These are phyloP conservation scores for Pontederia paniculata DNA, from an alignment of 176 grass and related monocot species.

Conservation along the genomic window DNA sequence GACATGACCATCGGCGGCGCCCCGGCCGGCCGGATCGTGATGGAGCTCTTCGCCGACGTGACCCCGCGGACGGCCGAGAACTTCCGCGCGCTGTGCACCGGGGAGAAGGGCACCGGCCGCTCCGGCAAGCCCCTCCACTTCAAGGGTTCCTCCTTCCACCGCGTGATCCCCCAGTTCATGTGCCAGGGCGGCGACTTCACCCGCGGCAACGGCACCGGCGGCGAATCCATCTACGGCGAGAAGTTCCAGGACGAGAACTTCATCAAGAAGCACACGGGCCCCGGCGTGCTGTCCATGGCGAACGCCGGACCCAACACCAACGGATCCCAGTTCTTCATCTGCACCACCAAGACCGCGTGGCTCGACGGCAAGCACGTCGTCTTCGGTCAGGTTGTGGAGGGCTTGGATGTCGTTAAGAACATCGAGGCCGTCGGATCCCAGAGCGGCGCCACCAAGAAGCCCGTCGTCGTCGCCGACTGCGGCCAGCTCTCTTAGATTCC, in stretches of 20 bases:
- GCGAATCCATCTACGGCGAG: background rate
- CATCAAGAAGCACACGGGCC: background rate
- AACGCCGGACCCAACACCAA: background rate
- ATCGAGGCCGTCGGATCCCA: background rate
- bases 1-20: background rate
- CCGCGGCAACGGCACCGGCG: background rate
- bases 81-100: constrained; percentile 1
- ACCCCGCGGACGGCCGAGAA: background rate
- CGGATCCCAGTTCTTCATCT: constrained; percentile 4
- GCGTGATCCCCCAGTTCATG: constrained; percentile 1
- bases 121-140: background rate
- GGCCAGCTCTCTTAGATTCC: background rate
- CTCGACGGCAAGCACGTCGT: constrained; percentile 4
- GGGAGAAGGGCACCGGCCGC: background rate
- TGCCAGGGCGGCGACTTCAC: background rate
- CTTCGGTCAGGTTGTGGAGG: background rate
- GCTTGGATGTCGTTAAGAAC: background rate
- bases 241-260: constrained; percentile 5
- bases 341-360: background rate
- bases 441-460: constrained; percentile 1
- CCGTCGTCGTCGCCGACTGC: constrained; percentile 1
- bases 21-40: constrained; percentile 1
- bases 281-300: constrained; percentile 2
- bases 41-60: constrained; percentile 1
- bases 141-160: background rate